These are phyloP conservation scores for Dioscorea dumetorum DNA, from an alignment of 106 monocot genomes.

Conservation along the genomic window DNA sequence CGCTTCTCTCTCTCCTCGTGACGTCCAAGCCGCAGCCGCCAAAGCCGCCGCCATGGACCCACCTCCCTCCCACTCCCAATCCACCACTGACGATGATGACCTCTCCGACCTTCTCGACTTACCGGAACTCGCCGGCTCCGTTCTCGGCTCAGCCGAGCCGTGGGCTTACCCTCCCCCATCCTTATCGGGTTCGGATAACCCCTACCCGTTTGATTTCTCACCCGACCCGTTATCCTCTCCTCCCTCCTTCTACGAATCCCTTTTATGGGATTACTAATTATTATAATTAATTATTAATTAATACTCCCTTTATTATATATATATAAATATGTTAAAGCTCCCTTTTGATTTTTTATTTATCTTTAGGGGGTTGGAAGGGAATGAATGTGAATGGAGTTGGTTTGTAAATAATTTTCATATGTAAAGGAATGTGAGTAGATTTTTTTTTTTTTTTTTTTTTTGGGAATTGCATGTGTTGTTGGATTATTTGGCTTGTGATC, in stretches of 20 bases:
- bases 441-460: neutral
- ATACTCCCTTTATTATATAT: neutral
- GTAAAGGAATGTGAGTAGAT: neutral
- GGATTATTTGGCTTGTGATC: neutral
- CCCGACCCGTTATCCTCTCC: neutral
- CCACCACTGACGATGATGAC: slow-evolving; percentile 8
- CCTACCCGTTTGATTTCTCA: neutral
- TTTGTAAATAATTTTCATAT: neutral
- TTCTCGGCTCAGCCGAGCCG: neutral
- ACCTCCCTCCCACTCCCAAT: neutral
- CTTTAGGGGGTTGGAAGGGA: neutral
- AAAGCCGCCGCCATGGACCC: slow-evolving; percentile 36
- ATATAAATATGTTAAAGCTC: neutral
- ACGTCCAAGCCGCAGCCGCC: slow-evolving; percentile 40
- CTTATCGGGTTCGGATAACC: neutral
- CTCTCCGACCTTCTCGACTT: slow-evolving; percentile 42
- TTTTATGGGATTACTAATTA: neutral
- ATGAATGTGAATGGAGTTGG: neutral
- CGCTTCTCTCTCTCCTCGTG: slow-evolving; percentile 23
- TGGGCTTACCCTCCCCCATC: neutral
- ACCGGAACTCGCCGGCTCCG: slow-evolving; percentile 18
- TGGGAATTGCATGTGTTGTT: neutral
- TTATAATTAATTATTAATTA: too few species aligned
- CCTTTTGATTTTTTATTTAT: neutral
- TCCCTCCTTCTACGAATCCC: neutral